These are phyloP conservation scores for Paecilomyces sp. DNA, from an alignment of 2,329 filamentous ascomycete genomes.

Conservation along the genomic window DNA sequence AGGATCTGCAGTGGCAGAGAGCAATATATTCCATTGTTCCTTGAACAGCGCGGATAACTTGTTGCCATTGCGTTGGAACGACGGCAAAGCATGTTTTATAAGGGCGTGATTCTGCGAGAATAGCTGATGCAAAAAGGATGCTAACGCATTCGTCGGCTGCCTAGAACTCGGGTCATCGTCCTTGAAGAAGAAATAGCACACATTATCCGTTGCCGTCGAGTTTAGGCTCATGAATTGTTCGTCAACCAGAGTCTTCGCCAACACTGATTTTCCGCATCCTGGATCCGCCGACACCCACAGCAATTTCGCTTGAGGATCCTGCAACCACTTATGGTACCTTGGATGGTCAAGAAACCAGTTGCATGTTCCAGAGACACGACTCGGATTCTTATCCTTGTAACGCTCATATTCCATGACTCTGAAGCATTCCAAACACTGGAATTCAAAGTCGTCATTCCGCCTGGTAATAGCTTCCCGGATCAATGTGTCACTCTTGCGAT, in stretches of 20 bases:
- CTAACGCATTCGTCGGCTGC: background rate
- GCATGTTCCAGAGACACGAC: conserved; percentile 20
- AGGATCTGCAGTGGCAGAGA: background rate
- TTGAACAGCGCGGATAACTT: background rate
- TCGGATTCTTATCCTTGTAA: conserved; percentile 7
- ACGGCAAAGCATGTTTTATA: background rate
- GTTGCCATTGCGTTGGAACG: background rate
- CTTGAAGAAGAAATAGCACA: conserved; percentile 3
- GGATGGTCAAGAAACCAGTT: conserved; percentile 22
- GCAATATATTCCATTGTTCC: background rate
- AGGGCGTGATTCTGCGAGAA: background rate
- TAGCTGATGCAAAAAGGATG: background rate
- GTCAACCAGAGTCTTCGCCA: conserved; percentile 12
- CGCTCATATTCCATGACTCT: conserved; percentile 6
- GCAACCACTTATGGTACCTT: conserved; percentile 16
- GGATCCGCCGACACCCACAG: conserved; percentile 22
- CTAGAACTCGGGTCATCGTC: background rate
- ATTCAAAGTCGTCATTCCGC: background rate
- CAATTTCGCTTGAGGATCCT: conserved; percentile 7
- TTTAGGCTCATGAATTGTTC: background rate
- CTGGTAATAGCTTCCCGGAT: background rate
- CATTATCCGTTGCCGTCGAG: background rate
- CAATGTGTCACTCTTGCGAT: background rate
- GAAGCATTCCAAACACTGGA: conserved; percentile 1
- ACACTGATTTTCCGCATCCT: conserved; percentile 21